Base-by-base conservation (phyloP, 352 stramenopile species). In the Thraustotheca clavata region DNA sequence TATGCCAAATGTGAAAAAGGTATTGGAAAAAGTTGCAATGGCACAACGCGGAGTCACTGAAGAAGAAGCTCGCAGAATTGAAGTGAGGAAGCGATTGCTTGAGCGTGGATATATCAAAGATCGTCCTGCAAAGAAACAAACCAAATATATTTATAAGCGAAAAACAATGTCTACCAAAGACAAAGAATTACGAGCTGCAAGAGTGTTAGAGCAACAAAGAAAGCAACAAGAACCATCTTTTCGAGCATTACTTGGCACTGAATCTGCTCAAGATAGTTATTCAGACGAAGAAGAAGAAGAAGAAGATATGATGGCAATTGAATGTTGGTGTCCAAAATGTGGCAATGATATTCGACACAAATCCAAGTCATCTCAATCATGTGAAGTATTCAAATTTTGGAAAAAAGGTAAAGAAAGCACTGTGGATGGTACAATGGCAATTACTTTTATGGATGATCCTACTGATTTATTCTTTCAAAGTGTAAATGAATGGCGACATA, bases 201-300 rank as follows among this genome's bases (percentile, higher is more conserved):
- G n/a, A n/a, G n/a, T n/a, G n/a, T n/a, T n/a, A n/a, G n/a, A n/a
- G n/a, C n/a, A n/a, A n/a, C n/a, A n/a, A n/a, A n/a, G n/a, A n/a
- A n/a, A n/a, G n/a, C n/a, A n/a, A n/a, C n/a, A n/a, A n/a, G n/a
- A n/a, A n/a, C n/a, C n/a, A n/a, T n/a, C n/a, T n/a, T n/a, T n/a
- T n/a, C n/a, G n/a, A n/a, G n/a, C n/a, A n/a, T n/a, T n/a, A n/a
- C n/a, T n/a, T n/a, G n/a, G n/a, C n/a, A n/a, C n/a, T n/a, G n/a
- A n/a, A n/a, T n/a, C n/a, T n/a, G n/a, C n/a, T n/a, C n/a, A n/a
- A n/a, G n/a, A n/a, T n/a, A n/a, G n/a, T n/a, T n/a, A n/a, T n/a
- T n/a, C n/a, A n/a, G n/a, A n/a, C n/a, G n/a, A n/a, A n/a, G 43
- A 52, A 9, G 43, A 52, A 24, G 43, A 52, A 18, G 43, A 52